A percentile compares a stretch with the other conserved stretches of the same genome.
Conservation (phyloP, 495 filamentous ascomycete genomes). For the Daldinia loculata region DNA sequence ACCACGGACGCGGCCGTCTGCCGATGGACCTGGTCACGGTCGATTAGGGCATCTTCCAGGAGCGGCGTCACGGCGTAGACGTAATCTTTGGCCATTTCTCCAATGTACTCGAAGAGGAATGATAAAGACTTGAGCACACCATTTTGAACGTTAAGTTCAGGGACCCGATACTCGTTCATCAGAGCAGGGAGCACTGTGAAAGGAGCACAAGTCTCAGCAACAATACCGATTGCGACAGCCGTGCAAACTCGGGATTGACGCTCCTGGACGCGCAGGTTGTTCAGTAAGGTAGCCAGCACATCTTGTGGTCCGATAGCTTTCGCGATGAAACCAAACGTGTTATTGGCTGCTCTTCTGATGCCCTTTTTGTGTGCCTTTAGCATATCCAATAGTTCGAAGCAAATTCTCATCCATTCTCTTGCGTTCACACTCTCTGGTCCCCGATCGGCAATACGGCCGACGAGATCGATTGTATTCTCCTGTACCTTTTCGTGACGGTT, state of each 20-base stretch:
- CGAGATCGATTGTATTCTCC: slow-evolving; percentile 99
- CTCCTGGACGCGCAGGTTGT: slow-evolving; percentile 96
- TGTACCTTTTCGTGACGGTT: slow-evolving; percentile 99
- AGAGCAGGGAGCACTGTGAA: slow-evolving; percentile 98
- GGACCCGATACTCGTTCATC: slow-evolving; percentile 99
- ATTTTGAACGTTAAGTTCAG: slow-evolving; percentile 98
- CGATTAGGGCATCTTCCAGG: slow-evolving; percentile 96
- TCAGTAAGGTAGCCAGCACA: slow-evolving; percentile 92
- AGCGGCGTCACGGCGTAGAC: slow-evolving; percentile 98
- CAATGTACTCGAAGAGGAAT: slow-evolving; percentile 99
- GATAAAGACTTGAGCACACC: slow-evolving; percentile 96
- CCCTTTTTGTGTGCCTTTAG: slow-evolving; percentile 99
- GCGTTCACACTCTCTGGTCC: slow-evolving; percentile 96
- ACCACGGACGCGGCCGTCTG: slow-evolving; percentile 96
- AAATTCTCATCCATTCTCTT: slow-evolving; percentile 99
- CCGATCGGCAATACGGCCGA: slow-evolving; percentile 97
- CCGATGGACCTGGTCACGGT: slow-evolving; percentile 97
- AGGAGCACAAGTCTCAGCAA: slow-evolving; percentile 99
- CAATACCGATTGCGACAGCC: slow-evolving; percentile 98
- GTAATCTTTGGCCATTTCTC: slow-evolving; percentile 99
- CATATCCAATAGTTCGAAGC: slow-evolving; percentile 99
- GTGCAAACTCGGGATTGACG: slow-evolving; percentile 98
- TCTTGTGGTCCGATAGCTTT: slow-evolving; percentile 99
- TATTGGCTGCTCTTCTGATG: slow-evolving; percentile 97
- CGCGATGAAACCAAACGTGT: slow-evolving; percentile 99